Evolutionary conservation across 2,329 filamentous ascomycete genomes (phyloP).

Genomic region (Penicillium italicum): DNA sequence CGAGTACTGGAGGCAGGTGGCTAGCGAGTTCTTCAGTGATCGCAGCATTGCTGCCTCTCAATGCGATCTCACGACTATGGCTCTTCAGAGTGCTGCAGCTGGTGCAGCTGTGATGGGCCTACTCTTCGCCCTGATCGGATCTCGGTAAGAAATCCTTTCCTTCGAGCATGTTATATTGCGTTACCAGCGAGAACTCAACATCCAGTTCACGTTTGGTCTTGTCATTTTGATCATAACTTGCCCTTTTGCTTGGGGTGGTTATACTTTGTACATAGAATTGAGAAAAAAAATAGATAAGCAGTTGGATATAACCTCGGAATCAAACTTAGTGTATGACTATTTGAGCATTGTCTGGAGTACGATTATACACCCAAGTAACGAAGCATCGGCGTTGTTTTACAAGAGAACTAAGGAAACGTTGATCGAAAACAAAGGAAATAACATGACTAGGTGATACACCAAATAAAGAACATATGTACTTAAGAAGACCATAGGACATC

Average conservation of each 20-base stretch:
- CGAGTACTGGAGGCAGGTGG: conserved; percentile 48
- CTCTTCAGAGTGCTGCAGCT: conserved; percentile 62
- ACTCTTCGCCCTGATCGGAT: conserved; percentile 50
- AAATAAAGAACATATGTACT: conserved; percentile 29
- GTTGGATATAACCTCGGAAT: conserved; percentile 4
- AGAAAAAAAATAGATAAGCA: conserved; percentile 16
- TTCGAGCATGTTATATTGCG: conserved; percentile 9
- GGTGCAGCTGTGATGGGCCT: conserved; percentile 61
- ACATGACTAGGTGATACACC: conserved; percentile 31
- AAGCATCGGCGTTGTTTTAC: background rate
- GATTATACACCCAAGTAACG: background rate
- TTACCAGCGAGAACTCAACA: background rate
- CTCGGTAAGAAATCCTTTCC: conserved; percentile 33
- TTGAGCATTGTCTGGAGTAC: background rate
- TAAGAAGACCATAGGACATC: conserved; percentile 18
- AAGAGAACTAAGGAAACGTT: background rate
- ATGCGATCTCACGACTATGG: conserved; percentile 67
- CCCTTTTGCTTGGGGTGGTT: background rate
- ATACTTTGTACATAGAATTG: conserved; percentile 21
- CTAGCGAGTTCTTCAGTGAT: conserved; percentile 63
- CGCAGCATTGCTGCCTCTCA: conserved; percentile 61
- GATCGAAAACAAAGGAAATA: conserved; percentile 26
- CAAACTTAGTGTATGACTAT: conserved; percentile 14
- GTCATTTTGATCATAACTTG: conserved; percentile 5
- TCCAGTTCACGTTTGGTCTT: background rate